These are phyloP conservation scores for Monosporozyma aquatica DNA, from an alignment of 805 yeast species.

Conservation along the genomic window DNA sequence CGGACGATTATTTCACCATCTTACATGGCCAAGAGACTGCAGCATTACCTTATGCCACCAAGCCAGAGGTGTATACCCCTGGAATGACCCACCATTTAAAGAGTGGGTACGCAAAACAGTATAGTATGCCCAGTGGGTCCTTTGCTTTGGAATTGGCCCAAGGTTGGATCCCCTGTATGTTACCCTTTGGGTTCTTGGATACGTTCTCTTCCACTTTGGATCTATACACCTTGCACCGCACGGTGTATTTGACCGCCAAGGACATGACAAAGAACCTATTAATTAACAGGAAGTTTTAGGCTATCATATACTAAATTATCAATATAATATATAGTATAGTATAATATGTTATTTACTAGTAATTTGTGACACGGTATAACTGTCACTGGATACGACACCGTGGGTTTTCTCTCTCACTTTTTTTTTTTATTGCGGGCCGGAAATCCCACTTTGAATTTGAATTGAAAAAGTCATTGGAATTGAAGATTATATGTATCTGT, in stretches of 20 bases:
- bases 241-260: constrained; percentile 63
- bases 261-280: constrained; percentile 67
- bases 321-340: neutral
- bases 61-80: constrained; percentile 66
- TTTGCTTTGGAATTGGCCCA: constrained; percentile 94
- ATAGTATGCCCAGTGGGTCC: constrained; percentile 69
- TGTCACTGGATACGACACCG: no score
- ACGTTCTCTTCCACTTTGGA: constrained; percentile 75
- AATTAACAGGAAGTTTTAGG: constrained; percentile 2
- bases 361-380: no score
- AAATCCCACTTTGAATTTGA: no score
- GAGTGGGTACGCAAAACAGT: constrained; percentile 74
- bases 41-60: constrained; percentile 52
- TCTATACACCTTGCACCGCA: constrained; percentile 53
- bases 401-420: no score
- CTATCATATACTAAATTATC: neutral
- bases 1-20: constrained; percentile 95
- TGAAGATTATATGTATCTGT: no score
- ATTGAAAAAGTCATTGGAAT: no score
- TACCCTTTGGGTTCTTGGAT: constrained; percentile 90
- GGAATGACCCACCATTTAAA: constrained; percentile 78
- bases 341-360: no score
- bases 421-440: no score
- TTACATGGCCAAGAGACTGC: constrained; percentile 72
- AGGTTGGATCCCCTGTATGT: constrained; percentile 98